These are phyloP conservation scores for Talaromyces sp. DNA, from an alignment of 2,329 filamentous ascomycete species.

Conservation along the genomic window DNA sequence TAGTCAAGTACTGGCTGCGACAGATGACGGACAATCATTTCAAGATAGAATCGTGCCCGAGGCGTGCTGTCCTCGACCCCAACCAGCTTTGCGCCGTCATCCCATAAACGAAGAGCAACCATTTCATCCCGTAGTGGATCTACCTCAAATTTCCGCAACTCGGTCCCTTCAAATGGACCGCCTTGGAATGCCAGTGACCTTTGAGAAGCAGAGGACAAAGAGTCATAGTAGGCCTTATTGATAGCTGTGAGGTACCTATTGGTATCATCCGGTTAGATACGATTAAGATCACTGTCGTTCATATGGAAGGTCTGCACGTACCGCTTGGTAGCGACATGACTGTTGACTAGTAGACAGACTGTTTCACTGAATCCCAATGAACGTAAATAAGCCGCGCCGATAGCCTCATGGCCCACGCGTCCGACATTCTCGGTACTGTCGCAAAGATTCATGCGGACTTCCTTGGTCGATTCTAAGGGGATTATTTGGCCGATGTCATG, in stretches of 20 bases:
- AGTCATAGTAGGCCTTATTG: slow-evolving; percentile 36
- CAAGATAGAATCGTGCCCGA: slow-evolving; percentile 29
- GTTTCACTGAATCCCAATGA: slow-evolving; percentile 39
- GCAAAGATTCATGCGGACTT: slow-evolving; percentile 30
- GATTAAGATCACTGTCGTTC: no score
- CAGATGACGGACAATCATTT: slow-evolving; percentile 32
- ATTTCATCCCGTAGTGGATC: slow-evolving; percentile 40
- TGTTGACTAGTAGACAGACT: slow-evolving; percentile 41
- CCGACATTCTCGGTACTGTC: slow-evolving; percentile 36
- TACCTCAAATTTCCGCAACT: slow-evolving; percentile 32
- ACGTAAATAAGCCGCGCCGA: slow-evolving; percentile 41
- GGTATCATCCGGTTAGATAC: no score
- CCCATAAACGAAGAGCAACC: slow-evolving; percentile 41
- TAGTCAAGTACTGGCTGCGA: neutral
- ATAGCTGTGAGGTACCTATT: slow-evolving; percentile 42
- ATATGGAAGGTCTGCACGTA: neutral
- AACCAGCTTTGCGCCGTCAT: slow-evolving; percentile 41
- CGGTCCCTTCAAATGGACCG: slow-evolving; percentile 35
- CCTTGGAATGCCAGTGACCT: slow-evolving; percentile 43
- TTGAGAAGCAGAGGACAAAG: slow-evolving; percentile 41
- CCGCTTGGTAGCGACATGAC: slow-evolving; percentile 45
- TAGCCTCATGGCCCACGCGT: slow-evolving; percentile 41
- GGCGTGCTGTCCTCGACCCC: slow-evolving; percentile 30
- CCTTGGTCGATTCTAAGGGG: slow-evolving; percentile 35
- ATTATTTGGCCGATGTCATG: slow-evolving; percentile 50